Conservation (phyloP, 352 stramenopile species). For the Globisporangium megalacanthum region DNA sequence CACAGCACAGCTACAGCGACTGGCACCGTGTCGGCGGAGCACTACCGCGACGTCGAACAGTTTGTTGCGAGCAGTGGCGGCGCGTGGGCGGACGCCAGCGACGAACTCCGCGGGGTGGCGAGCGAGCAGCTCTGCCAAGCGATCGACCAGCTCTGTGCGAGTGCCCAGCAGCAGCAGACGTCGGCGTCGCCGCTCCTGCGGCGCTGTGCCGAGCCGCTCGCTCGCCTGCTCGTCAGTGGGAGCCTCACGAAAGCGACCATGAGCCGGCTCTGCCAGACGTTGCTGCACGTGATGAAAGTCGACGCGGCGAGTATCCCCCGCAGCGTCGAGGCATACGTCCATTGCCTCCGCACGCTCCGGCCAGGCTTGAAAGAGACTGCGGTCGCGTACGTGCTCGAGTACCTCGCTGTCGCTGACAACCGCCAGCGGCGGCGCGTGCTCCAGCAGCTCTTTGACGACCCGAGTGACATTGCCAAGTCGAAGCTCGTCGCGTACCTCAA, state of each 20-base stretch:
- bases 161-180: slow-evolving; percentile 36
- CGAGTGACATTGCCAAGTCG: slow-evolving; percentile 69
- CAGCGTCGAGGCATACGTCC: slow-evolving; percentile 40
- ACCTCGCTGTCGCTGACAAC: slow-evolving; percentile 47
- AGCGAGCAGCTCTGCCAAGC: slow-evolving; percentile 27
- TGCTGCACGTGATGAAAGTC: slow-evolving; percentile 52
- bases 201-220: slow-evolving; percentile 32
- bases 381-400: slow-evolving; percentile 60
- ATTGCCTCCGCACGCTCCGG: slow-evolving; percentile 38
- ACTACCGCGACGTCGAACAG: slow-evolving; percentile 52
- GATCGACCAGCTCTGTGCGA: slow-evolving; percentile 41
- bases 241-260: slow-evolving; percentile 56
- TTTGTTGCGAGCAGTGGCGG: slow-evolving; percentile 24
- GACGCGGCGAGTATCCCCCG: slow-evolving; percentile 32
- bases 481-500: slow-evolving; percentile 73
- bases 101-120: slow-evolving; percentile 8
- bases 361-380: slow-evolving; percentile 55
- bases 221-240: slow-evolving; percentile 29
- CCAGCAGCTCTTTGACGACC: slow-evolving; percentile 62
- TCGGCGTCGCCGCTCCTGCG: slow-evolving; percentile 32
- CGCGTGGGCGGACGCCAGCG: neutral
- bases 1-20: slow-evolving; percentile 17
- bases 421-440: slow-evolving; percentile 49
- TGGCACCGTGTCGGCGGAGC: slow-evolving; percentile 12
- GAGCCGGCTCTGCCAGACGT: slow-evolving; percentile 56